Percentiles rank a stretch among this genome's conserved stretches.
Conservation (phyloP, 2,329 filamentous ascomycete genomes). For the Annulohypoxylon truncatum region DNA sequence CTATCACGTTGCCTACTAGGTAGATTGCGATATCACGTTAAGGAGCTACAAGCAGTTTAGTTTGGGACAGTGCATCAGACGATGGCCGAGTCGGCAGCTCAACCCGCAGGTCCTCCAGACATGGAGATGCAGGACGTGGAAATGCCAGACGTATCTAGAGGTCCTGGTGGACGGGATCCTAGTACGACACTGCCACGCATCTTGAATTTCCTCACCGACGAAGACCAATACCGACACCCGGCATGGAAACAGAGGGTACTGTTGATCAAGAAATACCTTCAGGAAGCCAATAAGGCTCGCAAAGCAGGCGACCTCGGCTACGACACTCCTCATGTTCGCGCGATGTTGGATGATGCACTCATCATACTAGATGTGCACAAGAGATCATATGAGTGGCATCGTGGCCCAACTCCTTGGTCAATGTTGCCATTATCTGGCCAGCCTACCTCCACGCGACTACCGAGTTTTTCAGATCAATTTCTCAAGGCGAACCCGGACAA, state of each 20-base stretch:
- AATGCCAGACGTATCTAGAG: constrained; percentile 10
- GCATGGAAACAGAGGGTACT: constrained; percentile 40
- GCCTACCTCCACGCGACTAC: constrained; percentile 40
- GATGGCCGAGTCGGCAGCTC: constrained; percentile 1
- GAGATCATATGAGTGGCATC: constrained; percentile 27
- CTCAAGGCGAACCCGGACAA: constrained; percentile 37
- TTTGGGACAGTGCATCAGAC: background rate
- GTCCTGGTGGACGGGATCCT: constrained; percentile 51
- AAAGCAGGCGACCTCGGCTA: constrained; percentile 44
- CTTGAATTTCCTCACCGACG: constrained; percentile 61
- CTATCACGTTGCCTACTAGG: constrained; percentile 5
- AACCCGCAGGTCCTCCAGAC: background rate
- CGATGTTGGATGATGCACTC: constrained; percentile 41
- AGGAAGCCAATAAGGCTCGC: constrained; percentile 43
- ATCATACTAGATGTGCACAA: constrained; percentile 43
- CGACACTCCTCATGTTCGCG: constrained; percentile 26
- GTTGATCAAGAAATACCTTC: constrained; percentile 55
- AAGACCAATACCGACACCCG: constrained; percentile 57
- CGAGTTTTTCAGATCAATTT: constrained; percentile 39
- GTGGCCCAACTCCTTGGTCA: constrained; percentile 42
- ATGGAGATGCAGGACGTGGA: background rate
- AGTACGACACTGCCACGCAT: constrained; percentile 51
- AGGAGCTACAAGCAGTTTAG: background rate
- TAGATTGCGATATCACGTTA: background rate
- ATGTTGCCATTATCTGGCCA: constrained; percentile 32